Evolutionary conservation across 768 basidiomycete species (phyloP), one percentile per base, ranked within the genome.

Genomic region (Favolaschia claudopus): DNA sequence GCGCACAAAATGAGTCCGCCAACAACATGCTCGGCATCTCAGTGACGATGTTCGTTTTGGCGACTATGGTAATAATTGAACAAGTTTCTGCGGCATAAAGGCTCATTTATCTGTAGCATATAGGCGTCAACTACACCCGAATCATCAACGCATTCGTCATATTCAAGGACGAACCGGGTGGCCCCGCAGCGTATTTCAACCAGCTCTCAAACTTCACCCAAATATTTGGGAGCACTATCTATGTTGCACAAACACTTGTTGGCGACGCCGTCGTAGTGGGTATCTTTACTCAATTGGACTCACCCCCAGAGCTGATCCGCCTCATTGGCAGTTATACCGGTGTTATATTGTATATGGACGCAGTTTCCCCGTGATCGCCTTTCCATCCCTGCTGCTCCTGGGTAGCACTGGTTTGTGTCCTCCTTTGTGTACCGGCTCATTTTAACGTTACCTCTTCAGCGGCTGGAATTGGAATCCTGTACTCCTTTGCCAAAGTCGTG

Each of bases 181-280:
- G 68, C 43, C 73, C 74, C 6, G 64, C 67, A 28, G 71, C 69
- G 0, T 77, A 67, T 57, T 77, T 74, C 66, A 73, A 72, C 40
- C 52, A 68, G 36, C 66, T 77, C 20, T 73, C 73, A 6, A 68
- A 73, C 24, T 74, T 74, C 43, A 74, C 75, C 8, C 73, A 78
- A 39, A 62, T 76, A 14, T 74, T 78, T 54, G 75, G 73, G 32
- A 77, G 74, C 48, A 67, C 76, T 12, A 65, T 77, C 31, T 78
- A 76, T 58, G 63, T 74, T 22, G 60, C 67, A 1, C 78, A 78
- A 60, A 78, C 77, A 5, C 62, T 79, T 25, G 64, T 77, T 1
- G 78, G 77, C 17, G 78, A 79, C 54, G 66, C 68, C 19, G 72
- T 77, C 24, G 71, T 74, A 58, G 75, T 76, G 55, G 13, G 72